phyloP scores from a whole-genome alignment of 805 yeast genomes.

The Starmerella geochares region DNA sequence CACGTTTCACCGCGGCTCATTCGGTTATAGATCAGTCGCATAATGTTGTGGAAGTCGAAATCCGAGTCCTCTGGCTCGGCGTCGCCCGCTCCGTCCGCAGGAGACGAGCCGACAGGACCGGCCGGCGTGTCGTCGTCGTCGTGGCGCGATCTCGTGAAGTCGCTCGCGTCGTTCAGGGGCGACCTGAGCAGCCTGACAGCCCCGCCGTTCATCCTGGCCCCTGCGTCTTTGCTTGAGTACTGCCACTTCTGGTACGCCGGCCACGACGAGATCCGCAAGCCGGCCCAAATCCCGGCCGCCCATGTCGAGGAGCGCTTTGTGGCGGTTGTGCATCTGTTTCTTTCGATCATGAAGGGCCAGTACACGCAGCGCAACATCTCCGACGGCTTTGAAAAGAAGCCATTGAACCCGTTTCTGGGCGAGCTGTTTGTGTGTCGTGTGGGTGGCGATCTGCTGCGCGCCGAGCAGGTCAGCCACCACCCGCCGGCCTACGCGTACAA shows the following conservation, averaged over 20 bases:
- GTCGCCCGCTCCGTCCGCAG: conserved; percentile 1
- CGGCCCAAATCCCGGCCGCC: conserved; percentile 39
- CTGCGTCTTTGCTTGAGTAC: conserved; percentile 80
- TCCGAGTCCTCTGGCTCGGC: neutral
- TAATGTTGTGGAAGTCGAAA: conserved; percentile 18
- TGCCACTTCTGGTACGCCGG: conserved; percentile 95
- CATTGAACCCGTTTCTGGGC: conserved; percentile 91
- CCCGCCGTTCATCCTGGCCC: conserved; percentile 90
- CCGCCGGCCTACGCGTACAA: conserved; percentile 96
- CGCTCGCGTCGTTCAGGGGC: conserved; percentile 85
- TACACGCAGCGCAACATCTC: conserved; percentile 86
- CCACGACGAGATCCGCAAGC: conserved; percentile 69
- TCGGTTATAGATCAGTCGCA: neutral
- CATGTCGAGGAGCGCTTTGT: conserved; percentile 51
- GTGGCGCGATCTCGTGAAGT: conserved; percentile 88
- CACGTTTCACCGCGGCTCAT: neutral
- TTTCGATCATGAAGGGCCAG: conserved; percentile 83
- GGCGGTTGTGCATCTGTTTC: conserved; percentile 82
- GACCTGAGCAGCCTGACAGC: conserved; percentile 91
- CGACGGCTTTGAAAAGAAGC: conserved; percentile 94
- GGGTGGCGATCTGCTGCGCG: conserved; percentile 70
- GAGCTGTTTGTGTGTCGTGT: conserved; percentile 89
- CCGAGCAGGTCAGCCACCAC: conserved; percentile 95
- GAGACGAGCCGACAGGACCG: conserved; percentile 4
- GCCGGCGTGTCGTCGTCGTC: conserved; percentile 29